These are phyloP conservation scores for Hymenoscyphus fructigenus DNA, from an alignment of 2,329 filamentous ascomycete species.

Conservation along the genomic window DNA sequence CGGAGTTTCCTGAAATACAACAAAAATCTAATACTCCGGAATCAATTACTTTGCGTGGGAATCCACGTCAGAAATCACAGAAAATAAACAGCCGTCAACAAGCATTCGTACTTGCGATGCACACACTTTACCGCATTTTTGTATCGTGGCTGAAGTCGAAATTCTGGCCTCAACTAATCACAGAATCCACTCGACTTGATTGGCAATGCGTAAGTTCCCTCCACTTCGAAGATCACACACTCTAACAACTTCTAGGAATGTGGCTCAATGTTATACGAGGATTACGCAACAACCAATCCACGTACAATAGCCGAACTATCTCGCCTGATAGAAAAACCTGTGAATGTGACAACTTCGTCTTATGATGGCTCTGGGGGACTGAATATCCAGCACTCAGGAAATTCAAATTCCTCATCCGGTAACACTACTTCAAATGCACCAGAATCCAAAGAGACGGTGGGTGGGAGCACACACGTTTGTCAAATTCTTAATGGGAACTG, in stretches of 20 bases:
- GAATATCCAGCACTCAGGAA: neutral
- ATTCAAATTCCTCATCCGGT: neutral
- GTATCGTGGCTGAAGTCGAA: neutral
- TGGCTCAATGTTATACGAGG: neutral
- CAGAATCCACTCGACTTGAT: neutral
- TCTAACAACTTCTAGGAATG: neutral
- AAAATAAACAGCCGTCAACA: neutral
- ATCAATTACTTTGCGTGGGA: neutral
- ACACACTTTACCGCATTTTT: neutral
- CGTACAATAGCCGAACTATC: neutral
- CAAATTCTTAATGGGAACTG: neutral
- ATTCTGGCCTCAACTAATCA: neutral
- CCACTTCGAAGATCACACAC: neutral
- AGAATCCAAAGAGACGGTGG: neutral
- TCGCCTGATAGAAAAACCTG: neutral
- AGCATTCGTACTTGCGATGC: neutral
- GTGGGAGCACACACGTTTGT: neutral
- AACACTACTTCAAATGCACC: neutral
- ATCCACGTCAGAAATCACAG: neutral
- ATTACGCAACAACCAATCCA: neutral
- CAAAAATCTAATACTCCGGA: neutral
- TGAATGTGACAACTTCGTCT: neutral
- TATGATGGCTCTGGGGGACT: neutral
- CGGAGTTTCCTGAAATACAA: neutral
- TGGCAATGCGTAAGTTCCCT: neutral